Evolutionary conservation across 2,329 filamentous ascomycete species (phyloP).

Genomic region (Calonectria naviculata): DNA sequence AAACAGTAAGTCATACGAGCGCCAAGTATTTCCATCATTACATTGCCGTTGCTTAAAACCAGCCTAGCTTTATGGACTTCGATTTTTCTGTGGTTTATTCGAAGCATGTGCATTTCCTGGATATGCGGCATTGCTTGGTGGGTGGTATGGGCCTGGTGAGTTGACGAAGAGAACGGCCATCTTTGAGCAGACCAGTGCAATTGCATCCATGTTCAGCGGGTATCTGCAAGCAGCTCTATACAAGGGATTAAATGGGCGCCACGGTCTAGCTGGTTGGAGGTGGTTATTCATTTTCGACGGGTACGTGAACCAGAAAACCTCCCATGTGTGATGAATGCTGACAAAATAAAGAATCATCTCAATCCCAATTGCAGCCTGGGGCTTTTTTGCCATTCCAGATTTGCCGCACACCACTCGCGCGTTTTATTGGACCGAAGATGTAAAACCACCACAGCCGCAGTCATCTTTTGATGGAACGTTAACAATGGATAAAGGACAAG

Average conservation of each 20-base stretch:
- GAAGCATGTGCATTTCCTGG: constrained; percentile 40
- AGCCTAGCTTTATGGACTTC: constrained; percentile 35
- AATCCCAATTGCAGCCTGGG: constrained; percentile 10
- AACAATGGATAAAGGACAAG: not conserved
- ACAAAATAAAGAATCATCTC: constrained; percentile 1
- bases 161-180: constrained; percentile 42
- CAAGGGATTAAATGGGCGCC: constrained; percentile 43
- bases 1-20: constrained; percentile 7
- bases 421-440: constrained; percentile 9
- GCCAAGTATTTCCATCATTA: not conserved
- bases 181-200: constrained; percentile 36
- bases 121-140: constrained; percentile 39
- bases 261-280: constrained; percentile 49
- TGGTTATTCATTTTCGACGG: constrained; percentile 53
- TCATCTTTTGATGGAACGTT: not conserved
- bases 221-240: constrained; percentile 50
- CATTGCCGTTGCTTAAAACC: not conserved
- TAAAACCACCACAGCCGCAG: not conserved
- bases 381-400: constrained; percentile 14
- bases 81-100: constrained; percentile 43
- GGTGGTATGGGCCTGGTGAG: constrained; percentile 43
- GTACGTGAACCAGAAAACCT: not conserved
- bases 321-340: not conserved
- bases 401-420: constrained; percentile 8
- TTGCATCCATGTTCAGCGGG: constrained; percentile 40